Conservation (phyloP, 345 rosid species). For the Psidium friedrichsthalianum region DNA sequence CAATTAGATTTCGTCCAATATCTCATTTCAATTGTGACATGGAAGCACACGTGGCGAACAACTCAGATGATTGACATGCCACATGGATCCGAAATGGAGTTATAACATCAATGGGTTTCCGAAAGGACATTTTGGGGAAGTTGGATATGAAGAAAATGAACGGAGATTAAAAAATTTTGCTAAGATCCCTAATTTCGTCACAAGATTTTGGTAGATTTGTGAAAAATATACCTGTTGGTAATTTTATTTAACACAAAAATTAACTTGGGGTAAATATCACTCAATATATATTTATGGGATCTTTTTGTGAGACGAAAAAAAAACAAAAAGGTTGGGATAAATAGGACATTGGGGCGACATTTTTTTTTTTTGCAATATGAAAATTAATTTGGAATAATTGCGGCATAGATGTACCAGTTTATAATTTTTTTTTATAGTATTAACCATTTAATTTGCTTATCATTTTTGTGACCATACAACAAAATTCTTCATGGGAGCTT, state of each 20-base stretch:
- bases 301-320: not conserved
- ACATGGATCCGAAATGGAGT: rapidly evolving
- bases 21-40: not conserved
- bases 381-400: not conserved
- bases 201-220: not conserved
- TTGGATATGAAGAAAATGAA: not conserved
- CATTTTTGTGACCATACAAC: not conserved
- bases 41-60: not conserved
- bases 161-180: not conserved
- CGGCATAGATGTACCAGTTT: rapidly evolving
- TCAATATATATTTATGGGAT: not conserved
- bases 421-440: not conserved
- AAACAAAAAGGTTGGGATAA: not conserved
- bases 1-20: not conserved
- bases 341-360: not conserved
- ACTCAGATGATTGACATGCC: not conserved
- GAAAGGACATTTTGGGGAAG: not conserved
- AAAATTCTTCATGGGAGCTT: not conserved
- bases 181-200: not conserved
- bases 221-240: too few relatives aligned
- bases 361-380: not conserved
- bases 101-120: not conserved
- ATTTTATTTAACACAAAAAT: not conserved
- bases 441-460: not conserved
- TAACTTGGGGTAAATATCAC: not conserved